These are phyloP conservation scores for Gracilaria gracilis DNA, from an alignment of 23 red algal genomes.

Conservation along the genomic window DNA sequence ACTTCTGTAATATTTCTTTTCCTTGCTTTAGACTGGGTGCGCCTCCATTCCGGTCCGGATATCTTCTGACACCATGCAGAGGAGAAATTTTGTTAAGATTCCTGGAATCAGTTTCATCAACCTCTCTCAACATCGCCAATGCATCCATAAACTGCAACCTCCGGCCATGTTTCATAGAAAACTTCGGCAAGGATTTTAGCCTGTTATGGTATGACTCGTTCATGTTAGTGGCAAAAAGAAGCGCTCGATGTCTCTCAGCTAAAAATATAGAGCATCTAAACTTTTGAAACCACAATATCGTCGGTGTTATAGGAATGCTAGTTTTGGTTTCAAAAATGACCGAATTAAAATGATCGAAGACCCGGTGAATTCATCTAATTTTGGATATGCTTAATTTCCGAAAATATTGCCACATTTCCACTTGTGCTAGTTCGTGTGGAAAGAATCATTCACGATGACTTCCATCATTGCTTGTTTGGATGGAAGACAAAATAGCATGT, in stretches of 20 bases:
- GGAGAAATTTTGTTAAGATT: background rate
- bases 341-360: too few species aligned
- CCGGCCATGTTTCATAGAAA: background rate
- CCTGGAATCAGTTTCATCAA: background rate
- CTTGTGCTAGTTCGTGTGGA: too few species aligned
- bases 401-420: too few species aligned
- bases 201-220: background rate
- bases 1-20: background rate
- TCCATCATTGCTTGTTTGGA: too few species aligned
- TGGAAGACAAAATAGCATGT: too few species aligned
- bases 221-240: background rate
- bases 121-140: background rate
- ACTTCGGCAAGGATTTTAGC: background rate
- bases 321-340: too few species aligned
- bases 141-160: background rate
- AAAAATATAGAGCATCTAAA: background rate
- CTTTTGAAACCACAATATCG: background rate
- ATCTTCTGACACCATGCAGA: background rate
- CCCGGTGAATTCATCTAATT: too few species aligned
- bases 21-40: background rate
- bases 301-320: too few species aligned
- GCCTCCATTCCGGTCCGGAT: background rate
- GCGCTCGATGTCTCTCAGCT: background rate
- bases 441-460: too few species aligned
- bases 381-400: too few species aligned